Base-by-base conservation (phyloP, 176 grass and related monocot species). In the Saccharum spontaneum region DNA sequence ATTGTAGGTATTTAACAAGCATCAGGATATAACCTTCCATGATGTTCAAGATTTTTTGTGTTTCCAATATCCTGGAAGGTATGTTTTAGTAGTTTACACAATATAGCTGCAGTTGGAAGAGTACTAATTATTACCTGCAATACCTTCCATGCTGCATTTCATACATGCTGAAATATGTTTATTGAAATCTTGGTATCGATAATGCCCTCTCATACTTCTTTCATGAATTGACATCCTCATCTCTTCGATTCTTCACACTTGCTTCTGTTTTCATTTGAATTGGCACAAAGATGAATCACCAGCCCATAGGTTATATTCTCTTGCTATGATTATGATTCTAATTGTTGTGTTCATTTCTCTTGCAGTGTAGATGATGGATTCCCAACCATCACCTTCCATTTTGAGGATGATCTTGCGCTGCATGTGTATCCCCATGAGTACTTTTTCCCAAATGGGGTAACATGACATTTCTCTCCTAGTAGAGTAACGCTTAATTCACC, bases 391-490 rank as follows among this genome's bases (percentile, higher is more conserved):
- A 84, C 82, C 65, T 98, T 98, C 79, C 90, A 89, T 87, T 98
- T 98, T 90, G 89, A 98, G 88, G 88, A 79, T 69, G 87, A 88
- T 73, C 85, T 98, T 75, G 64, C 75, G 54, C 79, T 98, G 46
- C 88, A 90, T 84, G 97, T 96, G 69, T 96, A 94, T 90, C 97
- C 97, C 60, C 97, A 98, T 84, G 97, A 96, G 57, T 98, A 98
- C 83, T 87, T 98, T 79, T 98, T 98, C 41, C 38, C 94, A 95
- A 95, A 98, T 89, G 86, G 80, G 97, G 97, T 98, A 94, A 98
- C 30, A 59, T 76, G 36, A 55, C 61, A 79, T 86, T 64, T 77
- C 23, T 67, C 15, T 78, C 24, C 68, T 84, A 17, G 43, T 71
- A 11, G 33, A 77, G 12, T 45, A 61, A 59, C 1, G 20, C 54